These are phyloP conservation scores for Davidsoniella virescens DNA, from an alignment of 2,329 filamentous ascomycete genomes.

Conservation along the genomic window DNA sequence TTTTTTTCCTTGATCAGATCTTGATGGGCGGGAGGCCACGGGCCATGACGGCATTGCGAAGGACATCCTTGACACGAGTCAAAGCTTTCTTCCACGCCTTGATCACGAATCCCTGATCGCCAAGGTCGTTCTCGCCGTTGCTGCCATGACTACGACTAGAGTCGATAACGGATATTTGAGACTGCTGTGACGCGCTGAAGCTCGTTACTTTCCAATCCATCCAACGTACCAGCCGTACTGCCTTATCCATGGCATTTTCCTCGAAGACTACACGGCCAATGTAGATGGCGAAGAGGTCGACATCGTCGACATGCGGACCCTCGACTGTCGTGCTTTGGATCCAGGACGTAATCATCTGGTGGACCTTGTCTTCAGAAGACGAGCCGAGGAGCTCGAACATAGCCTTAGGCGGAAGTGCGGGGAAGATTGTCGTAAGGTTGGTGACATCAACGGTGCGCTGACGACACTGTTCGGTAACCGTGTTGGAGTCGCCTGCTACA, in stretches of 20 bases:
- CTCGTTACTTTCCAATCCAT: conserved; percentile 32
- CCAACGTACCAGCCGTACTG: conserved; percentile 53
- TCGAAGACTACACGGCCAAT: conserved; percentile 54
- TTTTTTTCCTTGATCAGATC: background rate
- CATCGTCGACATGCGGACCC: conserved; percentile 66
- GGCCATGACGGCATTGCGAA: conserved; percentile 38
- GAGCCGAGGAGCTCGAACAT: conserved; percentile 29
- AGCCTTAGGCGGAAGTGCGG: conserved; percentile 28
- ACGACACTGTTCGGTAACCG: no score
- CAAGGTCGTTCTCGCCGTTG: no score
- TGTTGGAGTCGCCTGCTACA: no score
- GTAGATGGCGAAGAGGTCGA: conserved; percentile 58
- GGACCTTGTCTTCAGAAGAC: conserved; percentile 41
- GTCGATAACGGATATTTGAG: background rate
- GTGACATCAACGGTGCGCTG: no score
- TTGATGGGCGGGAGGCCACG: conserved; percentile 29
- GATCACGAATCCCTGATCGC: background rate
- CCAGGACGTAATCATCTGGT: conserved; percentile 64
- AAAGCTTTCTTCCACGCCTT: conserved; percentile 31
- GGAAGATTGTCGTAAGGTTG: conserved; percentile 27
- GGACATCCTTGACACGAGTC: conserved; percentile 28
- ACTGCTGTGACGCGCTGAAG: conserved; percentile 17
- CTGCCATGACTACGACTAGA: background rate
- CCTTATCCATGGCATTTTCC: conserved; percentile 67
- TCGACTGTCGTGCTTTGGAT: conserved; percentile 47